These are phyloP conservation scores for Eucalyptus curtisii DNA, from an alignment of 345 rosid genomes.

Conservation along the genomic window DNA sequence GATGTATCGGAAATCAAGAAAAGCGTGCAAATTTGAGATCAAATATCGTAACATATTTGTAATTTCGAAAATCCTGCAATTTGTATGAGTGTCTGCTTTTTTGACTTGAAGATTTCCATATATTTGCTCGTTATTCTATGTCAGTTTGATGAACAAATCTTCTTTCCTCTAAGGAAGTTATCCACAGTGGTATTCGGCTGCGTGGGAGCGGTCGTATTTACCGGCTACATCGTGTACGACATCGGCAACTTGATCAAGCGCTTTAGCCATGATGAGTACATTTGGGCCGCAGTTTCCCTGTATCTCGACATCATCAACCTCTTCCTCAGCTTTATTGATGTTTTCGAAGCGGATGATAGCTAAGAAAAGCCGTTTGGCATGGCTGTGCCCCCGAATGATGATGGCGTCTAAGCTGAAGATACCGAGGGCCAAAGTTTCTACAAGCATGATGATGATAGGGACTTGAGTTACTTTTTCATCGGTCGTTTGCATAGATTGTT, in stretches of 20 bases:
- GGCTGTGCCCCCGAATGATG: no score
- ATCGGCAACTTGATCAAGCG: constrained; percentile 45
- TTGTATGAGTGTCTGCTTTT: no score
- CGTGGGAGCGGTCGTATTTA: constrained; percentile 26
- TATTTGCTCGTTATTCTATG: no score
- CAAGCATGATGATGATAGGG: no score
- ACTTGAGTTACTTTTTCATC: no score
- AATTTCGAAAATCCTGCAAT: fast-evolving
- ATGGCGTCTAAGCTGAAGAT: no score
- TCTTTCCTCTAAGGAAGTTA: constrained; percentile 26
- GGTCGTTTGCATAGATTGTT: background rate
- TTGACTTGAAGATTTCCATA: no score
- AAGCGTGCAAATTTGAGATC: no score
- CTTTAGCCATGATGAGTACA: constrained; percentile 40
- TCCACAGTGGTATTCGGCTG: constrained; percentile 27
- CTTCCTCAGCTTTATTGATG: constrained; percentile 36
- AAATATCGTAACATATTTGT: no score
- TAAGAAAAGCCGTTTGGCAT: no score
- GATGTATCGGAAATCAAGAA: no score
- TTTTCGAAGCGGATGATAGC: constrained; percentile 17
- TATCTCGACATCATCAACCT: constrained; percentile 62
- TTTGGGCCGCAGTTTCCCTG: constrained; percentile 53
- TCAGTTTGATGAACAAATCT: background rate
- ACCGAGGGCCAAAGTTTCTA: no score
- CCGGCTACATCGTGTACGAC: constrained; percentile 18